phyloP scores from a whole-genome alignment of 75 land plant genomes.

The Selaginella moellendorffii region DNA sequence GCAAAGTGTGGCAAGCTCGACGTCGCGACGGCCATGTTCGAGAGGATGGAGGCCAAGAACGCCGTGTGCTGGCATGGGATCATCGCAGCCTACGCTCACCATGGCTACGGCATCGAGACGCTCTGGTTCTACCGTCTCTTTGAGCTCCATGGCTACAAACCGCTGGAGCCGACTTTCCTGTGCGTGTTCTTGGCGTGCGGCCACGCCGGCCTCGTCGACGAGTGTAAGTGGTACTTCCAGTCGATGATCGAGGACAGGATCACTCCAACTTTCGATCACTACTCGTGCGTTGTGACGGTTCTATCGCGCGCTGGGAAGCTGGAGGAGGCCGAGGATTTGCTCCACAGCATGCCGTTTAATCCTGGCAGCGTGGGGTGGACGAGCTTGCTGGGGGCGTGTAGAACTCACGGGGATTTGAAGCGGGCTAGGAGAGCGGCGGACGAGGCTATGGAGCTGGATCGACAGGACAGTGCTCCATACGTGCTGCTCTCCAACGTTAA shows the following conservation, averaged over 20 bases:
- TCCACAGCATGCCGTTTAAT: slow-evolving; percentile 46
- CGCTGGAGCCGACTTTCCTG: neutral
- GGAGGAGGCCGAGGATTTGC: slow-evolving; percentile 35
- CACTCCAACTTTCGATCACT: slow-evolving; percentile 40
- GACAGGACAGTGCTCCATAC: neutral
- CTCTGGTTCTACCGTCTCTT: neutral
- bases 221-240: slow-evolving; percentile 34
- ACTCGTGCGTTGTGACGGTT: slow-evolving; percentile 53
- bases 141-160: neutral
- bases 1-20: neutral
- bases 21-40: neutral
- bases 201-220: slow-evolving; percentile 28
- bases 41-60: neutral
- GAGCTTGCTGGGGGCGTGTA: slow-evolving; percentile 44
- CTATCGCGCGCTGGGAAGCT: slow-evolving; percentile 46
- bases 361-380: slow-evolving; percentile 50
- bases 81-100: neutral
- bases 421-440: neutral
- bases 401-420: slow-evolving; percentile 27
- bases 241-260: slow-evolving; percentile 31
- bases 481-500: neutral
- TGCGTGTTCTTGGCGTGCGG: neutral
- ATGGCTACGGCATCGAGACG: neutral
- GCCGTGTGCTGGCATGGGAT: neutral
- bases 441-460: neutral